Evolutionary conservation across 805 yeast species (phyloP), one percentile per base, ranked within the genome.

Genomic region (Lipomyces spencermartinsiae): DNA sequence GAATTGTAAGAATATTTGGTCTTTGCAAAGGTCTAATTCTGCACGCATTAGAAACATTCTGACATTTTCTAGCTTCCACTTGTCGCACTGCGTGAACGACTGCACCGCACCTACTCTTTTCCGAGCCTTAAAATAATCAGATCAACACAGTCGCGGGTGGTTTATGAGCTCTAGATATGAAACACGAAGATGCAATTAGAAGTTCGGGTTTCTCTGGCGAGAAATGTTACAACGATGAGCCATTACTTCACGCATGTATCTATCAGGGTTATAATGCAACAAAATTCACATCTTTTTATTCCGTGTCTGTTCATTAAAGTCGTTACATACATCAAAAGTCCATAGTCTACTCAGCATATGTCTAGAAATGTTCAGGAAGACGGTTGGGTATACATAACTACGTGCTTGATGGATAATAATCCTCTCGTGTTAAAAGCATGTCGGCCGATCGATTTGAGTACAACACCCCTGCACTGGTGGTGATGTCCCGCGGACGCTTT

Each of bases 81-180:
- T 93, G 80, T 92, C 92, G 81, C 98, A 94, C 82, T 92, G 96
- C 84, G 75, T 93, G 76, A 92, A 92, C 82, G 95, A 91, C n/a
- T 73, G 75, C 65, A 73, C 75, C 14, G 74, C 75, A 19, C 73
- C 74, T 43, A 73, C 69, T 65, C 65, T 73, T 35, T 73, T 73
- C 58, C 71, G 73, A 14, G 59, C 68, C 12, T 65, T 73, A 46
- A 73, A 16, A 75, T 81, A 46, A 86, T 49, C 51, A 37, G 43
- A 37, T 37, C 43, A 43, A 43, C 2, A 43, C 16, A 16, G 8
- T 4, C 19, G 49, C 49, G 22, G 49, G 19, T 16, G 6, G 2
- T n/a, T 37, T 37, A 6, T 3, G 19, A 43, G 49, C 22, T 43
- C 49, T 6, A 3, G 49, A 37, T 43, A 43, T 7, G 49, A n/a